A percentile compares a stretch with the other conserved stretches of the same genome.
These are phyloP conservation scores for Malus asiatica DNA, from an alignment of 306 rosid species.

Conservation along the genomic window DNA sequence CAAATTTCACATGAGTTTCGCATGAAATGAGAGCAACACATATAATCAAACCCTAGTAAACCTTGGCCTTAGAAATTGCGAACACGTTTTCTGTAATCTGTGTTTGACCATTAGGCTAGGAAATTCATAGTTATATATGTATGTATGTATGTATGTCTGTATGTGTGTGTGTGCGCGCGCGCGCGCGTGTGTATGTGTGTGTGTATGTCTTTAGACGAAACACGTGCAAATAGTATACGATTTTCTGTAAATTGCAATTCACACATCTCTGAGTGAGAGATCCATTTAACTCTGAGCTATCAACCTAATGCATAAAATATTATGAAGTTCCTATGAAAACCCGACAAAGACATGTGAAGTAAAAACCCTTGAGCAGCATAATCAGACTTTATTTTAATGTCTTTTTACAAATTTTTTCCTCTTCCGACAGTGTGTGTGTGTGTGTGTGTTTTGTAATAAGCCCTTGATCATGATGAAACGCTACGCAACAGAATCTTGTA, in stretches of 20 bases:
- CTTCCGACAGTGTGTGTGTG: neutral
- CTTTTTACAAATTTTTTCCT: neutral
- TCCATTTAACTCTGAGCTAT: neutral
- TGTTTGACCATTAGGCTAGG: neutral
- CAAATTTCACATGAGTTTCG: neutral
- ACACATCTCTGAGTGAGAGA: neutral
- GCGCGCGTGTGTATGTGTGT: no score
- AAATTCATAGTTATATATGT: neutral
- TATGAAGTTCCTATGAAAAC: slow-evolving; percentile 12
- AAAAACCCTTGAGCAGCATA: neutral
- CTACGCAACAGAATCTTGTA: slow-evolving; percentile 25
- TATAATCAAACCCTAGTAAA: neutral
- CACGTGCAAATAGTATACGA: neutral
- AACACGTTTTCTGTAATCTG: neutral
- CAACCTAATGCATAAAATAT: neutral
- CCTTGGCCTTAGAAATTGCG: neutral
- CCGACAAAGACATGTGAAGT: slow-evolving; percentile 49
- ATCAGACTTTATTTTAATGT: neutral
- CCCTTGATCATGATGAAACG: neutral
- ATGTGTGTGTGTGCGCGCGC: no score
- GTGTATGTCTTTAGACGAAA: neutral
- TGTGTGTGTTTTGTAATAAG: neutral
- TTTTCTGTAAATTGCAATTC: neutral
- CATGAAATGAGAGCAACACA: neutral
- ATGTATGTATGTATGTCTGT: neutral